Conservation (phyloP, 495 filamentous ascomycete species). For the Chaetomium fimeti region DNA sequence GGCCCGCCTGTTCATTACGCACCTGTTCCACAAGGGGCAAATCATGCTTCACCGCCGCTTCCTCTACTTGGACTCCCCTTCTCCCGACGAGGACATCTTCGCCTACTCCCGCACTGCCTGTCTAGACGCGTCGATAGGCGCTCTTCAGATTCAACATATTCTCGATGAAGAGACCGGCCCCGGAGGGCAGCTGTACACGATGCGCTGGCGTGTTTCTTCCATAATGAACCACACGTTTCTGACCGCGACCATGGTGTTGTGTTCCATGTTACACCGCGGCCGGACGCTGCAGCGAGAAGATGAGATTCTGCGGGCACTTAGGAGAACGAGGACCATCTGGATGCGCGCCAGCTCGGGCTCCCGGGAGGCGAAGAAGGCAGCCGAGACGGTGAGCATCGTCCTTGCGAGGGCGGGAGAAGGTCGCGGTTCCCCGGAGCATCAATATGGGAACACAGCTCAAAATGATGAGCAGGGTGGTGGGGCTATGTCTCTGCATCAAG, state of each 20-base stretch:
- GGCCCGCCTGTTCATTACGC: conserved; percentile 36
- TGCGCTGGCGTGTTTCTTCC: conserved; percentile 35
- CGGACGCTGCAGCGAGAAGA: conserved; percentile 1
- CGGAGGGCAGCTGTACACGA: conserved; percentile 30
- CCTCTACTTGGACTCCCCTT: not conserved
- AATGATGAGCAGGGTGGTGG: not conserved
- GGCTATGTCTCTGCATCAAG: not conserved
- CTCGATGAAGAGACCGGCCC: conserved; percentile 32
- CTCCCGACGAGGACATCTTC: conserved; percentile 15
- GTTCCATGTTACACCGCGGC: conserved; percentile 17
- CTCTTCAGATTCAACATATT: conserved; percentile 40
- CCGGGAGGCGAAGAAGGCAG: not conserved
- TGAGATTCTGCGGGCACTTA: not conserved
- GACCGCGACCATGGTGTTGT: conserved; percentile 44
- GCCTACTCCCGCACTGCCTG: conserved; percentile 39
- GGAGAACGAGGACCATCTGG: conserved; percentile 1
- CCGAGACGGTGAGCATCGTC: not conserved
- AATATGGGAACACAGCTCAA: not conserved
- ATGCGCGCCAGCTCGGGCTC: not conserved
- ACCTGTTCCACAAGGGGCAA: conserved; percentile 35
- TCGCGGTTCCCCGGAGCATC: not conserved
- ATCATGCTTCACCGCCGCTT: conserved; percentile 38
- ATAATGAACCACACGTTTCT: conserved; percentile 40
- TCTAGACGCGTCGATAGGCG: conserved; percentile 37
- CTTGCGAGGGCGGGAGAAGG: conserved; percentile 8